Evolutionary conservation across 2,329 filamentous ascomycete genomes (phyloP).

Genomic region (Cladosporium halotolerans): DNA sequence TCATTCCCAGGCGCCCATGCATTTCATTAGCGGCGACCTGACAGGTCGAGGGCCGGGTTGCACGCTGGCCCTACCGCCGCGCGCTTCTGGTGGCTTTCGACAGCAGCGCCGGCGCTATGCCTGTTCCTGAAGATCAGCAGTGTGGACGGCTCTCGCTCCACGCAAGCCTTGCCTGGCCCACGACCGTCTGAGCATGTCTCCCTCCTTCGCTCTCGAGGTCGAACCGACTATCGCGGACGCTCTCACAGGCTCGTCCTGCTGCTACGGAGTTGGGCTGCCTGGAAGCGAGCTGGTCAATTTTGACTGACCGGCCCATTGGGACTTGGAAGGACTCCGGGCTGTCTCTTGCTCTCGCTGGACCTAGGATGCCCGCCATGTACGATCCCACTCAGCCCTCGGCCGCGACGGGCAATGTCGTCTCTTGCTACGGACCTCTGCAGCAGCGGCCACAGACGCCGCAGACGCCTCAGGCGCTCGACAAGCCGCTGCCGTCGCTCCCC

Average conservation of each 20-base stretch:
- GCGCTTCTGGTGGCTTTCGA: not conserved
- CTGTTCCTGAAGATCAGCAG: not conserved
- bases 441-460: not conserved
- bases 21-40: too few relatives aligned
- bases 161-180: constrained; percentile 1
- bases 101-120: not conserved
- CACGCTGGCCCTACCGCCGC: not conserved
- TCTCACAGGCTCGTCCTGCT: too few relatives aligned
- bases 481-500: constrained; percentile 43
- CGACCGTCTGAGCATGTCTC: not conserved
- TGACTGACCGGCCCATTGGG: too few relatives aligned
- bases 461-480: not conserved
- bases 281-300: too few relatives aligned
- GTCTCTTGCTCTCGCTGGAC: too few relatives aligned
- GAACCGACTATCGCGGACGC: too few relatives aligned
- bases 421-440: not conserved
- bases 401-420: not conserved
- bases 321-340: too few relatives aligned
- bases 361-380: constrained; percentile 3
- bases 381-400: not conserved
- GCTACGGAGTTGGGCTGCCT: too few relatives aligned
- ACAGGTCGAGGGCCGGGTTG: not conserved
- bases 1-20: too few relatives aligned
- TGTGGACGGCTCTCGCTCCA: not conserved
- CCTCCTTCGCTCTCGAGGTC: not conserved